Conservation (phyloP, 352 stramenopile species). For the Phytopythium oedochilum region DNA sequence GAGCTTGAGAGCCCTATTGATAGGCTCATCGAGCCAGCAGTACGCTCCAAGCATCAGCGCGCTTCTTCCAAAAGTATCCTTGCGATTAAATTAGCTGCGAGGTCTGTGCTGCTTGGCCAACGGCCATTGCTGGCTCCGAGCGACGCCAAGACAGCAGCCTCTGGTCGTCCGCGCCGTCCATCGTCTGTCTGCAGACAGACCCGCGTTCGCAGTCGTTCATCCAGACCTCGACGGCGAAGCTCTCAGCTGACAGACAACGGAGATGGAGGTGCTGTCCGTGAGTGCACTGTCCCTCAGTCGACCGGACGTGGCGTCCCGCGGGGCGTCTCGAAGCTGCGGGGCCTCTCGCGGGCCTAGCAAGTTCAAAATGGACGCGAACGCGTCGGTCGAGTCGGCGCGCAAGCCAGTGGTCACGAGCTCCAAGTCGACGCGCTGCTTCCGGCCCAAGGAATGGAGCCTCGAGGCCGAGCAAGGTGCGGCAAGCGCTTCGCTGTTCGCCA, state of each 20-base stretch:
- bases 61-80: background rate
- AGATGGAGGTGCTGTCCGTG: conserved; percentile 32
- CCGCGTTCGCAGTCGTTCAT: too few relatives aligned
- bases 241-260: too few relatives aligned
- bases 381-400: conserved; percentile 11
- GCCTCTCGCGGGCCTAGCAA: conserved; percentile 12
- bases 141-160: too few relatives aligned
- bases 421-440: conserved; percentile 57
- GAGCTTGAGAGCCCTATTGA: background rate
- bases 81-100: background rate
- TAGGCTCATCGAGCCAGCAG: background rate
- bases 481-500: background rate
- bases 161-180: too few relatives aligned
- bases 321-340: conserved; percentile 16
- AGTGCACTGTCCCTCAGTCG: conserved; percentile 26
- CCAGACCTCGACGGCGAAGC: too few relatives aligned
- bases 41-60: background rate
- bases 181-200: too few relatives aligned
- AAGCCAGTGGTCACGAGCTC: conserved; percentile 39
- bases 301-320: conserved; percentile 32
- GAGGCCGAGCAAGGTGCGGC: conserved; percentile 56
- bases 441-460: conserved; percentile 62
- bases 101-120: too few relatives aligned
- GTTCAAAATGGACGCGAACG: conserved; percentile 57
- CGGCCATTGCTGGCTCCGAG: too few relatives aligned